phyloP scores from a whole-genome alignment of 257 asterid species.

The Catharanthus roseus region DNA sequence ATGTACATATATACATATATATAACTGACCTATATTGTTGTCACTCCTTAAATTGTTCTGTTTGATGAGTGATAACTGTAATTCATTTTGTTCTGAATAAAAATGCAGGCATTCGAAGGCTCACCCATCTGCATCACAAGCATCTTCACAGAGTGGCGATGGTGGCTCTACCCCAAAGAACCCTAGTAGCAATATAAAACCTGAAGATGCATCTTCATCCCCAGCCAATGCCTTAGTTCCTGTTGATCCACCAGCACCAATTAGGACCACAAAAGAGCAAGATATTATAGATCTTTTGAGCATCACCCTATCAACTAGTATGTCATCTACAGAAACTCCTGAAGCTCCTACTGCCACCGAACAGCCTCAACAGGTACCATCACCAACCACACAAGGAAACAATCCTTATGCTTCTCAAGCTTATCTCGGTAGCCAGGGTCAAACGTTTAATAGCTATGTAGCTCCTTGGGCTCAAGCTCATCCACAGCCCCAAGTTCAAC shows the following conservation, averaged over 20 bases:
- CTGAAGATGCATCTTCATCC: conserved; percentile 24
- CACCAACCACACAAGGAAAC: conserved; percentile 29
- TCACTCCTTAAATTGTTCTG: background rate
- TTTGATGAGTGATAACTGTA: background rate
- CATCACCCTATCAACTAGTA: conserved; percentile 45
- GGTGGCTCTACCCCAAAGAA: conserved; percentile 4
- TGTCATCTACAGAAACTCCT: conserved; percentile 37
- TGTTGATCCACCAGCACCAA: conserved; percentile 33
- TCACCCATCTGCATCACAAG: conserved; percentile 25
- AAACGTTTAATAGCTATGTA: conserved; percentile 45
- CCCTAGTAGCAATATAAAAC: conserved; percentile 5
- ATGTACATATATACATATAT: too few species aligned
- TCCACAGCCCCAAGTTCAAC: conserved; percentile 15
- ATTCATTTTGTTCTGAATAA: background rate
- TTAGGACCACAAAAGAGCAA: conserved; percentile 48
- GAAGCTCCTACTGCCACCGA: conserved; percentile 25
- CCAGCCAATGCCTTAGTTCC: conserved; percentile 63
- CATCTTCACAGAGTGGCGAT: conserved; percentile 19
- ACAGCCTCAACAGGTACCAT: conserved; percentile 26
- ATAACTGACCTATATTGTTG: too few species aligned
- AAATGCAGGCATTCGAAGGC: conserved; percentile 58
- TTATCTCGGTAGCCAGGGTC: conserved; percentile 35
- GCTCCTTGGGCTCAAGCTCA: conserved; percentile 79
- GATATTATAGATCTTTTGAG: conserved; percentile 72
- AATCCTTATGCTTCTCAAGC: conserved; percentile 34